Percentiles rank a stretch among this genome's conserved stretches.
Conservation (phyloP, 2,329 filamentous ascomycete species). For the Leptoxyphium fumago region DNA sequence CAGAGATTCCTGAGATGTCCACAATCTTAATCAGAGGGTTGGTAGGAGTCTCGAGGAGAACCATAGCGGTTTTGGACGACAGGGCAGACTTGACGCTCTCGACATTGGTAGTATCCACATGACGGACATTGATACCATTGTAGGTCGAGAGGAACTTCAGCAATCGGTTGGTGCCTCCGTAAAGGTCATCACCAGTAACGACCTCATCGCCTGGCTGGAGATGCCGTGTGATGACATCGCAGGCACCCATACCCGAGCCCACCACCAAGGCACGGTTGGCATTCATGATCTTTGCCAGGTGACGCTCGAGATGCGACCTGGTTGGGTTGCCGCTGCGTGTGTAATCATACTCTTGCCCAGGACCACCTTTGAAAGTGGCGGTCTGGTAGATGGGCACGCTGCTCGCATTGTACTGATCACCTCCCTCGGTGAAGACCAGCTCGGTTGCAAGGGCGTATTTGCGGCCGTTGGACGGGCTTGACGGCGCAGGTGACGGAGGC, state of each 20-base stretch:
- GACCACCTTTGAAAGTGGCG: constrained; percentile 87
- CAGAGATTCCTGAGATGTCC: constrained; percentile 70
- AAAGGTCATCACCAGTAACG: constrained; percentile 90
- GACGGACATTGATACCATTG: constrained; percentile 83
- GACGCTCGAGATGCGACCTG: constrained; percentile 84
- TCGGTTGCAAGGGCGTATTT: constrained; percentile 93
- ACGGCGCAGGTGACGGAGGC: constrained; percentile 84
- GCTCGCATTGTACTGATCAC: constrained; percentile 92
- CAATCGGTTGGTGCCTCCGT: constrained; percentile 86
- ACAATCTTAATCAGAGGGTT: constrained; percentile 98
- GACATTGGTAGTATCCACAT: constrained; percentile 81
- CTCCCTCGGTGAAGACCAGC: constrained; percentile 88
- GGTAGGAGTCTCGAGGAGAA: constrained; percentile 88
- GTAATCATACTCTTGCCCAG: constrained; percentile 87
- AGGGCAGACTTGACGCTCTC: constrained; percentile 56
- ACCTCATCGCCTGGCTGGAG: constrained; percentile 91
- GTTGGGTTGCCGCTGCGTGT: constrained; percentile 96
- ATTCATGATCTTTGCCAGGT: constrained; percentile 98
- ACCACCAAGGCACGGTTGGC: constrained; percentile 82
- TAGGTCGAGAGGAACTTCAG: constrained; percentile 84
- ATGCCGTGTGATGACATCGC: constrained; percentile 89
- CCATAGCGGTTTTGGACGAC: constrained; percentile 77
- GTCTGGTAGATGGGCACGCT: constrained; percentile 96
- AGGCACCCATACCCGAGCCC: constrained; percentile 89
- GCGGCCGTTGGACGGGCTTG: constrained; percentile 70